phyloP scores from a whole-genome alignment of 306 rosid genomes.

The Lathyrus aphaca region DNA sequence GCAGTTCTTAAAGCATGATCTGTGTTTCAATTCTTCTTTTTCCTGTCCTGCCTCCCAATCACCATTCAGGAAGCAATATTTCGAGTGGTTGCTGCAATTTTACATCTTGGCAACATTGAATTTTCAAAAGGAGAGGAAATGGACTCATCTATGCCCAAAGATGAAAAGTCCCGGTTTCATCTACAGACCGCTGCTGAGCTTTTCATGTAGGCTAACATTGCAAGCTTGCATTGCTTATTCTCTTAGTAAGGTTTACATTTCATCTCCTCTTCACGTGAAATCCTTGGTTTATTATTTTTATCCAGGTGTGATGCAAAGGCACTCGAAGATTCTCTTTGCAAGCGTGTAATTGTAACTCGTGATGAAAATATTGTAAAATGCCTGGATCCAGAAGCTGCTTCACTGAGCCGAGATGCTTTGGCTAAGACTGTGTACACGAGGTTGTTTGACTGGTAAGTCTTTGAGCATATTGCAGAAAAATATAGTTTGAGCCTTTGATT shows the following conservation, averaged over 20 bases:
- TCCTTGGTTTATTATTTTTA: constrained; percentile 34
- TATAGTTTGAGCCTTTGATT: constrained; percentile 25
- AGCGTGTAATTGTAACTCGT: constrained; percentile 96
- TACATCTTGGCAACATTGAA: constrained; percentile 97
- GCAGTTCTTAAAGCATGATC: constrained; percentile 31
- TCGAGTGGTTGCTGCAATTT: constrained; percentile 96
- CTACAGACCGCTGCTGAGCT: constrained; percentile 90
- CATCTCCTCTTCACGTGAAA: constrained; percentile 37
- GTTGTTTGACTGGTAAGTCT: constrained; percentile 92
- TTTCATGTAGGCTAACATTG: constrained; percentile 64
- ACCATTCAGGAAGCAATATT: constrained; percentile 84
- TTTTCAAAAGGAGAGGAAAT: constrained; percentile 89
- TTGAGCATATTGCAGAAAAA: constrained; percentile 32
- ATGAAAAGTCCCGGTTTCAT: constrained; percentile 87
- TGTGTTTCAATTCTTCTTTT: constrained; percentile 34
- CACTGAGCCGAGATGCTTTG: constrained; percentile 90
- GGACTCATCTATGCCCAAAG: constrained; percentile 90
- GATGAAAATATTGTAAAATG: constrained; percentile 93
- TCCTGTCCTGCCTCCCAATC: constrained; percentile 26
- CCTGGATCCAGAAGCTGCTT: constrained; percentile 95
- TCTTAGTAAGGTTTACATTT: constrained; percentile 33
- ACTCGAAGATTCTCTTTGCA: constrained; percentile 98
- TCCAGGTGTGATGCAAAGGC: constrained; percentile 96
- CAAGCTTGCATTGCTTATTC: constrained; percentile 28
- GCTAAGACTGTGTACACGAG: constrained; percentile 93